Percentiles rank a stretch among this genome's conserved stretches.
Evolutionary conservation across 129 eudicot species (phyloP).

Genomic region (Gnaphalium uliginosum): DNA sequence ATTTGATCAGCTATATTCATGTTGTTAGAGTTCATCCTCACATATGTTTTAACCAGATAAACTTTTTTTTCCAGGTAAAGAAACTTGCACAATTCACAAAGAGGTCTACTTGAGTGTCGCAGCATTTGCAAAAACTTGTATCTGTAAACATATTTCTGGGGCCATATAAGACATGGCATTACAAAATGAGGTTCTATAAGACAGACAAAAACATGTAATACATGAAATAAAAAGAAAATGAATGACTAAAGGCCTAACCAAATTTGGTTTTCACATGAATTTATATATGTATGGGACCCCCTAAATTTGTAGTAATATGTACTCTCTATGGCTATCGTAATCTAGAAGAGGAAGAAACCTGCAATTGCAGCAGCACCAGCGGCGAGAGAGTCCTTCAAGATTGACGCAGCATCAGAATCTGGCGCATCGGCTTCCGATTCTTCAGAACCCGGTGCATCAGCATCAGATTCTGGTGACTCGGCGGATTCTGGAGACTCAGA

Average conservation of each 20-base stretch:
- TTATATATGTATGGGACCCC: background rate
- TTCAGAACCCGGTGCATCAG: background rate
- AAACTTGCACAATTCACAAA: background rate
- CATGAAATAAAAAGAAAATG: background rate
- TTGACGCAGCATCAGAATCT: constrained; percentile 11
- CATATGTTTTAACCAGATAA: background rate
- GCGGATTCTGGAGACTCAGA: constrained; percentile 29
- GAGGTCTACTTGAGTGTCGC: background rate
- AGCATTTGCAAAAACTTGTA: constrained; percentile 2
- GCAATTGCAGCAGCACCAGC: constrained; percentile 45
- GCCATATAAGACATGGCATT: constrained; percentile 19
- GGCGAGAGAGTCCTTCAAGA: constrained; percentile 38
- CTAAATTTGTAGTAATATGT: constrained; percentile 14
- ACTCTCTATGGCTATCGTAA: constrained; percentile 15
- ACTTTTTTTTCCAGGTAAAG: background rate
- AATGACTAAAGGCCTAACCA: no score
- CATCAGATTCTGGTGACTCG: constrained; percentile 23
- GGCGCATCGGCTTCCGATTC: constrained; percentile 12
- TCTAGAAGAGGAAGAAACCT: constrained; percentile 42
- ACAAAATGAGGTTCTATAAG: constrained; percentile 1
- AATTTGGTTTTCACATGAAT: no score
- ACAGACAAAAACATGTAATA: constrained; percentile 6
- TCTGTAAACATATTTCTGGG: constrained; percentile 6
- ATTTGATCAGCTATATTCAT: background rate
- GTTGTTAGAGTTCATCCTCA: background rate